Evolutionary conservation across 176 grass and related monocot genomes (phyloP).

Genomic region (Hordeum vulgare): DNA sequence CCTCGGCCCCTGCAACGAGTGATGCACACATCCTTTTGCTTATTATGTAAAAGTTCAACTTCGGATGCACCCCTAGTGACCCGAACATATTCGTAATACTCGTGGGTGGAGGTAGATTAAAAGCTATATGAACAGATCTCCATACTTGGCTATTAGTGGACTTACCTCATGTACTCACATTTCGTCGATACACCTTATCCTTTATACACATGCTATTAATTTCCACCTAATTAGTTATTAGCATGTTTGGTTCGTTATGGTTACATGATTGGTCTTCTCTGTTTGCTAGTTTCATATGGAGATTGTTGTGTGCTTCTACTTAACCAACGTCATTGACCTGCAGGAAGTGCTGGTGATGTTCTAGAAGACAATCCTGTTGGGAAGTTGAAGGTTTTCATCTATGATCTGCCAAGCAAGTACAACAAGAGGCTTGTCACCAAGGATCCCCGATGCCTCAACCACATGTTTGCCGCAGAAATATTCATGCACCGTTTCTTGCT

Average conservation of each 20-base stretch:
- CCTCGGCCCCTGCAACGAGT: no score
- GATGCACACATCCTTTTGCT: no score
- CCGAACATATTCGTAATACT: no score
- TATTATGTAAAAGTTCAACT: no score
- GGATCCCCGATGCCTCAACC: conserved; percentile 67
- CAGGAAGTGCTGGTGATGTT: conserved; percentile 89
- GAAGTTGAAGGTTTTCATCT: conserved; percentile 67
- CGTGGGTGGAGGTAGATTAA: no score
- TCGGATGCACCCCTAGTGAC: no score
- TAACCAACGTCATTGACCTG: conserved; percentile 4
- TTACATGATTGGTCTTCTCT: neutral
- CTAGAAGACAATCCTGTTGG: conserved; percentile 81
- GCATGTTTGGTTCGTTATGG: neutral
- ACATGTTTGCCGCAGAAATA: conserved; percentile 91
- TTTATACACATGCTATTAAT: neutral
- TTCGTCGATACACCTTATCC: neutral
- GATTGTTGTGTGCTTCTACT: conserved; percentile 4
- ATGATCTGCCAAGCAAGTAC: conserved; percentile 78
- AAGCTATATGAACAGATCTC: no score
- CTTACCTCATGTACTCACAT: neutral
- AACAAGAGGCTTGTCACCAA: conserved; percentile 69
- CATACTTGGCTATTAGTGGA: no score
- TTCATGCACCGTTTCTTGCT: conserved; percentile 78
- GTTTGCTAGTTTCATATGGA: neutral
- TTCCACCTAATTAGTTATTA: neutral